Evolutionary conservation across 768 basidiomycete genomes (phyloP).

Genomic region (Leccinum uliginosum): DNA sequence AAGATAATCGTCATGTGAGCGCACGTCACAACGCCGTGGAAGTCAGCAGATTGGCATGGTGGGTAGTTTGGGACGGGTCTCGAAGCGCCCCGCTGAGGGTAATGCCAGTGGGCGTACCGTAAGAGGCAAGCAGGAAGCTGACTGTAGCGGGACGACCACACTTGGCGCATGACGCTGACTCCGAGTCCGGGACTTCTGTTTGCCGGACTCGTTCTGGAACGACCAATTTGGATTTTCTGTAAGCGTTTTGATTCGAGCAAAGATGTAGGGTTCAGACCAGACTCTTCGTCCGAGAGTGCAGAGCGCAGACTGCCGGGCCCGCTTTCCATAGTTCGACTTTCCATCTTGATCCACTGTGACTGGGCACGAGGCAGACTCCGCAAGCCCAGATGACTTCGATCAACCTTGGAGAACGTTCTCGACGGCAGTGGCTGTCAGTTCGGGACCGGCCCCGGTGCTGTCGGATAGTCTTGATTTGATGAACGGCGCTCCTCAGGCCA

Average conservation of each 20-base stretch:
- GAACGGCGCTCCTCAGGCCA: background rate
- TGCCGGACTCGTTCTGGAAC: background rate
- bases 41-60: background rate
- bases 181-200: background rate
- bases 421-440: background rate
- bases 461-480: too few relatives aligned
- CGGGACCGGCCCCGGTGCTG: conserved; percentile 6
- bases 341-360: background rate
- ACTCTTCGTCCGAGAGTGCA: background rate
- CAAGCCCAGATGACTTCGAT: conserved; percentile 6
- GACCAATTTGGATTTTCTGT: background rate
- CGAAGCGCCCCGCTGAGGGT: background rate
- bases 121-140: background rate
- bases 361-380: background rate
- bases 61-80: background rate
- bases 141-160: background rate
- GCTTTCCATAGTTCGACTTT: background rate
- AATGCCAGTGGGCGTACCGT: too few relatives aligned
- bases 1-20: background rate
- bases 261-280: background rate
- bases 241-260: background rate
- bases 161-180: background rate
- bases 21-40: background rate
- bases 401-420: background rate
- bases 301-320: background rate